Conservation (phyloP, 2,329 filamentous ascomycete genomes). For the Aureobasidium subglaciale region DNA sequence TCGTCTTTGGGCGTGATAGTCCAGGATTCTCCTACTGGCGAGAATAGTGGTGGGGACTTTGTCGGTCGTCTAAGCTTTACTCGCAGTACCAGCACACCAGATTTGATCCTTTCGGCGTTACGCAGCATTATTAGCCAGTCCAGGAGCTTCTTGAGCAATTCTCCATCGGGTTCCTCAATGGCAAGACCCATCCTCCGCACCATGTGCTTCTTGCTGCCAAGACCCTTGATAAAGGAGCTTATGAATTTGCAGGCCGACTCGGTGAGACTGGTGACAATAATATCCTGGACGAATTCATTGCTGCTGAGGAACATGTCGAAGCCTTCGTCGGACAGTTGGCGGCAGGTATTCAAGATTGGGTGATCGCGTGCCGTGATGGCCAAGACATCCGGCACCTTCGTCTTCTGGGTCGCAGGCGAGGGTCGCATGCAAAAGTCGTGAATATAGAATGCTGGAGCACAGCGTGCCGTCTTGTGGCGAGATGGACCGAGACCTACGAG, state of each 20-base stretch:
- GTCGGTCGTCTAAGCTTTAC: neutral
- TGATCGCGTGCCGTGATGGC: neutral
- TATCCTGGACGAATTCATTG: slow-evolving; percentile 5
- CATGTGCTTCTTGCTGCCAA: neutral
- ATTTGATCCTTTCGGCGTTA: neutral
- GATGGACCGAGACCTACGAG: neutral
- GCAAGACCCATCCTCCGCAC: neutral
- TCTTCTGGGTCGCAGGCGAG: neutral
- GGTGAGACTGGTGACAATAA: neutral
- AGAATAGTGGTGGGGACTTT: neutral
- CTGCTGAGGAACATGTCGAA: neutral
- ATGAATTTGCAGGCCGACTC: neutral
- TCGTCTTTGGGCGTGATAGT: slow-evolving; percentile 3
- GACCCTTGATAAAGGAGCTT: neutral
- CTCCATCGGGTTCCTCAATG: neutral
- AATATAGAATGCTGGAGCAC: neutral
- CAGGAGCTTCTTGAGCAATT: neutral
- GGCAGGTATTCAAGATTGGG: neutral
- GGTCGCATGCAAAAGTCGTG: neutral
- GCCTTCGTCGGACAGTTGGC: neutral
- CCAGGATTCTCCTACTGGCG: neutral
- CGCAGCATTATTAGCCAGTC: neutral
- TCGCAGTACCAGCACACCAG: neutral
- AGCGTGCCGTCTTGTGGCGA: neutral
- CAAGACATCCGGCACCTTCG: neutral